Percentiles rank a stretch among this genome's conserved stretches.
These are phyloP conservation scores for Pterulicium gracile DNA, from an alignment of 1,284 basidiomycete species.

Conservation along the genomic window DNA sequence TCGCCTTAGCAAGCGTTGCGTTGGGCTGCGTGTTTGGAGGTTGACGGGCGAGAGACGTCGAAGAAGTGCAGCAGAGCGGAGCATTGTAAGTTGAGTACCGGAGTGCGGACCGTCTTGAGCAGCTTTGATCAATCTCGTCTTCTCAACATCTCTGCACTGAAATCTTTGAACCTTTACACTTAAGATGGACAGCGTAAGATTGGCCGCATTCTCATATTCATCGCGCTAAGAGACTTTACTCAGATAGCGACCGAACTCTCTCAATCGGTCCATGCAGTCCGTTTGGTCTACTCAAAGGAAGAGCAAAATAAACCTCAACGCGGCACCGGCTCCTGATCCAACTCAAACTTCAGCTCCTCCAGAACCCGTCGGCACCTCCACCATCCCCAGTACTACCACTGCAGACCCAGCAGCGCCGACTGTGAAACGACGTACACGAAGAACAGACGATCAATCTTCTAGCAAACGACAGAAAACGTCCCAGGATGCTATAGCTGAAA, in stretches of 20 bases:
- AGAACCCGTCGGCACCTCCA: neutral
- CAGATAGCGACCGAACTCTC: neutral
- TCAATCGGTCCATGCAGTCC: conserved; percentile 1
- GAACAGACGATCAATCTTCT: neutral
- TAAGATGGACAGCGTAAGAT: neutral
- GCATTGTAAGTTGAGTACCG: too few species aligned
- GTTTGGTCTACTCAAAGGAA: neutral
- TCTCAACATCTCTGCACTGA: too few species aligned
- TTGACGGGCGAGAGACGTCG: too few species aligned
- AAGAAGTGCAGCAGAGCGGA: too few species aligned
- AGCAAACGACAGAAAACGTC: conserved; percentile 3
- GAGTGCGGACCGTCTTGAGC: too few species aligned
- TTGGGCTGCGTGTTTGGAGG: too few species aligned
- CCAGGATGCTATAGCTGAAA: conserved; percentile 30
- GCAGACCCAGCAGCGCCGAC: too few species aligned
- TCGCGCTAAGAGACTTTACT: neutral
- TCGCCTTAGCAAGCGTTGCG: too few species aligned
- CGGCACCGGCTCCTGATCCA: neutral
- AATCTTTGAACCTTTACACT: too few species aligned
- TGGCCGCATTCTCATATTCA: neutral
- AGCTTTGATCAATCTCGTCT: too few species aligned
- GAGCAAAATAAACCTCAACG: conserved; percentile 2
- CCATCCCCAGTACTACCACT: too few species aligned
- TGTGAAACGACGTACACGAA: neutral
- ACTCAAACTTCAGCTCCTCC: neutral